phyloP scores from a whole-genome alignment of 2,329 filamentous ascomycete genomes.

The Fusarium sp. region DNA sequence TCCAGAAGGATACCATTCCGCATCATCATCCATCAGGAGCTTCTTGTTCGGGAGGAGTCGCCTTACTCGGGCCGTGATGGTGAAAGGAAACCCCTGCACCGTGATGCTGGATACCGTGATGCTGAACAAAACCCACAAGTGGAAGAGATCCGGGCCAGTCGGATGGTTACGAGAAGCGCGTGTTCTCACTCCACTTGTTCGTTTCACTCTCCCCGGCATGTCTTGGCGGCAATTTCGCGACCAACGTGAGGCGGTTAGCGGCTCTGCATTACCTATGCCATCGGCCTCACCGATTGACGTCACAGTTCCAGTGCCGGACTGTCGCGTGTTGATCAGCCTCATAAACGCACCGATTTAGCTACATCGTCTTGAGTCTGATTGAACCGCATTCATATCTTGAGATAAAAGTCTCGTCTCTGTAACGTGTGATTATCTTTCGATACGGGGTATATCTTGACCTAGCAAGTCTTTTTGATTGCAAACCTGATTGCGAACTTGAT shows the following conservation, averaged over 20 bases:
- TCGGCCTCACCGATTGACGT: constrained; percentile 31
- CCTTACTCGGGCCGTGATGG: constrained; percentile 8
- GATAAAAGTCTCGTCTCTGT: neutral
- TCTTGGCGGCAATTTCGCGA: neutral
- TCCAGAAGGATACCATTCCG: constrained; percentile 8
- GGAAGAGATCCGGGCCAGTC: constrained; percentile 27
- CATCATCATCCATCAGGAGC: neutral
- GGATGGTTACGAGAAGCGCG: constrained; percentile 4
- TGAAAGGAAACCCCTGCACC: neutral
- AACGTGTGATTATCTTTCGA: neutral
- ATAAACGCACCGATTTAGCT: constrained; percentile 12
- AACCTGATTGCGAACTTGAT: neutral
- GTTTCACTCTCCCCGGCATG: neutral
- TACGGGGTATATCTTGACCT: neutral
- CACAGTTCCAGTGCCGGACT: constrained; percentile 14
- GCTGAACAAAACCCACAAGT: neutral
- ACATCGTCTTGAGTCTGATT: neutral
- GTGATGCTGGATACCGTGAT: neutral
- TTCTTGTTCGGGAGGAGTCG: neutral
- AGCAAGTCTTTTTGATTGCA: neutral
- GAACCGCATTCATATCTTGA: neutral
- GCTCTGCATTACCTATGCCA: constrained; percentile 15
- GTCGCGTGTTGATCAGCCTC: constrained; percentile 18
- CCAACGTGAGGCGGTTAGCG: neutral
- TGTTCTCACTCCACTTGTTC: constrained; percentile 6